These are phyloP conservation scores for Backusella tuberculispora DNA, from an alignment of 192 early-diverging fungal genomes.

Conservation along the genomic window DNA sequence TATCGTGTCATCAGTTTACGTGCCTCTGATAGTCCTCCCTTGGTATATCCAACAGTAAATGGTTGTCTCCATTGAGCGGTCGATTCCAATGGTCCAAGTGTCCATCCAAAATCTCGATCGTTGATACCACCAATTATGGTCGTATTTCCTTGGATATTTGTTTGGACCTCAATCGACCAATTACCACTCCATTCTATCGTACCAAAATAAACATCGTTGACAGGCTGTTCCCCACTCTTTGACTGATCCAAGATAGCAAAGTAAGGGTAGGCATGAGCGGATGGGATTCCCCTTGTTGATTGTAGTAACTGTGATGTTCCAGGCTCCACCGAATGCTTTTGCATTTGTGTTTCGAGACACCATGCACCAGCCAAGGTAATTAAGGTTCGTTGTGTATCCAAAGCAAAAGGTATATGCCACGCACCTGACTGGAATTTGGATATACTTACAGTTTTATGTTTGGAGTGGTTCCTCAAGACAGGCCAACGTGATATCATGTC, in stretches of 20 bases:
- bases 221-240: neutral
- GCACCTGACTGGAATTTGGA: conserved; percentile 25
- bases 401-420: conserved; percentile 27
- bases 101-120: conserved; percentile 24
- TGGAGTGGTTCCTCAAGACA: conserved; percentile 6
- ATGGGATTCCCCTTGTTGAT: conserved; percentile 28
- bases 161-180: conserved; percentile 19
- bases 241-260: conserved; percentile 19
- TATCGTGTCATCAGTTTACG: conserved; percentile 12
- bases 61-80: conserved; percentile 6
- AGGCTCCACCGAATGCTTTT: neutral
- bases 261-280: conserved; percentile 34
- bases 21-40: conserved; percentile 15
- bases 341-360: conserved; percentile 27
- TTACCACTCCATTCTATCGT: conserved; percentile 34
- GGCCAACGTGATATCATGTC: conserved; percentile 23
- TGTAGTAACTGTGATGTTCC: neutral
- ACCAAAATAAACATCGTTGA: conserved; percentile 29
- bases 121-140: conserved; percentile 22
- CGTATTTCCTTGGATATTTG: neutral
- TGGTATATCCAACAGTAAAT: conserved; percentile 25
- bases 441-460: neutral
- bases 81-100: conserved; percentile 10
- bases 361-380: conserved; percentile 23
- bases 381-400: conserved; percentile 1